These are phyloP conservation scores for Prunus fruticosa DNA, from an alignment of 306 rosid species.

Conservation along the genomic window DNA sequence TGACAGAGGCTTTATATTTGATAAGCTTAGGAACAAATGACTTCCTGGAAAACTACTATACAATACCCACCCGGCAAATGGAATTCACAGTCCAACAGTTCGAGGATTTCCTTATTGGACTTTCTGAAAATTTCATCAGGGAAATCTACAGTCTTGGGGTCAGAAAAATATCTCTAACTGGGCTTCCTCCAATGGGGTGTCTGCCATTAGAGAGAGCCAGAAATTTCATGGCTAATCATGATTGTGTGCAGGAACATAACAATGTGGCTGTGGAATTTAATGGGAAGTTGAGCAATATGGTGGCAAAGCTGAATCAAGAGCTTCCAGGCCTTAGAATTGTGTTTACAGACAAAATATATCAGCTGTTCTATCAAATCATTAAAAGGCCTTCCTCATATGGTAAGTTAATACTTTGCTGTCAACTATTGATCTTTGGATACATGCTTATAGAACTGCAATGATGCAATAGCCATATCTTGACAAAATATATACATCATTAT, in stretches of 20 bases:
- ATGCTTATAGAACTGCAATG: not conserved
- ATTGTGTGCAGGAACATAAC: constrained; percentile 36
- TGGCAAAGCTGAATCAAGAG: constrained; percentile 29
- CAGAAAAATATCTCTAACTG: constrained; percentile 56
- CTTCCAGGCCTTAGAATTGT: constrained; percentile 32
- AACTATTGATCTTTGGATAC: not conserved
- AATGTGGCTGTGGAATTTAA: constrained; percentile 43
- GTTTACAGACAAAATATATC: constrained; percentile 16
- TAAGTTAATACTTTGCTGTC: constrained; percentile 5
- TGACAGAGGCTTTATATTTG: constrained; percentile 47
- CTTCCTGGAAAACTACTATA: constrained; percentile 67
- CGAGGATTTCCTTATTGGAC: constrained; percentile 43
- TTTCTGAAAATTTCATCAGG: constrained; percentile 46
- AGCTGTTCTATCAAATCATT: constrained; percentile 23
- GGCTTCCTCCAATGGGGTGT: constrained; percentile 85
- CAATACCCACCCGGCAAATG: constrained; percentile 34
- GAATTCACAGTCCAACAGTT: constrained; percentile 42
- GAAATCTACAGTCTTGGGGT: constrained; percentile 54
- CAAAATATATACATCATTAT: not conserved
- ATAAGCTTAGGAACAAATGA: constrained; percentile 75
- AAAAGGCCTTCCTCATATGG: constrained; percentile 38
- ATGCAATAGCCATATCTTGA: not conserved
- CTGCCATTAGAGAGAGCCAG: constrained; percentile 71
- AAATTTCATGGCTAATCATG: constrained; percentile 27
- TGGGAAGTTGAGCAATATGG: constrained; percentile 29